Percentiles rank a stretch among this genome's conserved stretches.
These are phyloP conservation scores for Debaryomycetaceae sp. DNA, from an alignment of 1,139 yeast genomes.

Conservation along the genomic window DNA sequence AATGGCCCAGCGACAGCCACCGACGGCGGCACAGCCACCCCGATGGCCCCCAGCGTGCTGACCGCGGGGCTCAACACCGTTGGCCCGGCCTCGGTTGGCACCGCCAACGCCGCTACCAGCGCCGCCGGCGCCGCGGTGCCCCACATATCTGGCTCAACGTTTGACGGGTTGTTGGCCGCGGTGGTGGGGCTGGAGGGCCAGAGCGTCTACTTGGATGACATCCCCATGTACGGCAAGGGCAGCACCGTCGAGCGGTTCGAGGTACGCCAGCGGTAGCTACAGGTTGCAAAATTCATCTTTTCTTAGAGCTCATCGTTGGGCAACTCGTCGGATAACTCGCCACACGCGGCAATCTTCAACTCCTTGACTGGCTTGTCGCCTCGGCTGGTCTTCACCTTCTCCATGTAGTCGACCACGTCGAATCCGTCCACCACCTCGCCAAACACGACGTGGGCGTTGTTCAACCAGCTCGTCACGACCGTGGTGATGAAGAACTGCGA, in stretches of 20 bases:
- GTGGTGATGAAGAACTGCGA: slow-evolving; percentile 67
- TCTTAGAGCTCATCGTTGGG: slow-evolving; percentile 8
- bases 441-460: slow-evolving; percentile 74
- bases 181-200: slow-evolving; percentile 19
- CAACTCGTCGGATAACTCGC: slow-evolving; percentile 24
- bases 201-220: slow-evolving; percentile 33
- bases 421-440: slow-evolving; percentile 72
- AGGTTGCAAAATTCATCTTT: background rate
- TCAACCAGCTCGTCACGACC: slow-evolving; percentile 57
- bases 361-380: slow-evolving; percentile 51
- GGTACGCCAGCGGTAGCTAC: no score
- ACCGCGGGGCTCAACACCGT: slow-evolving; percentile 2
- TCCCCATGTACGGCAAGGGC: slow-evolving; percentile 37
- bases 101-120: slow-evolving; percentile 4
- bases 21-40: slow-evolving; percentile 11
- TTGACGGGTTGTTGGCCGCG: slow-evolving; percentile 27
- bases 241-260: slow-evolving; percentile 37
- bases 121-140: slow-evolving; percentile 7
- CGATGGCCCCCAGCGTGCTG: slow-evolving; percentile 3
- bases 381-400: slow-evolving; percentile 44
- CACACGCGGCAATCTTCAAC: slow-evolving; percentile 46
- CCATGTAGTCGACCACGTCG: slow-evolving; percentile 55
- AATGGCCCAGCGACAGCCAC: slow-evolving; percentile 9
- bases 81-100: slow-evolving; percentile 3
- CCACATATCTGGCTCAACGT: slow-evolving; percentile 24